Evolutionary conservation across 1,284 basidiomycete species (phyloP).

Genomic region (Hypsizygus ulmarius): DNA sequence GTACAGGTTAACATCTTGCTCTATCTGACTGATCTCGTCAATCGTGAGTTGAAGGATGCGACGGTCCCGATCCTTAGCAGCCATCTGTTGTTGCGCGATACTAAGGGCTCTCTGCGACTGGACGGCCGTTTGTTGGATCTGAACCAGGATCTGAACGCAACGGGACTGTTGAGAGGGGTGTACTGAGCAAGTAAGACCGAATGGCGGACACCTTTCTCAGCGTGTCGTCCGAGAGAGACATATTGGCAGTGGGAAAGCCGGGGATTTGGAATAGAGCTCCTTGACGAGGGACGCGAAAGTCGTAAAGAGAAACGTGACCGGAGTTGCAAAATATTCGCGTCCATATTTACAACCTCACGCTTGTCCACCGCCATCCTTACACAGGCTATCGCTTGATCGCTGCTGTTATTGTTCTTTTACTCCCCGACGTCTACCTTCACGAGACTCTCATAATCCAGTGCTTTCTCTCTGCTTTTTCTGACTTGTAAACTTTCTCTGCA

Average conservation of each 20-base stretch:
- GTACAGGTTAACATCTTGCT: slow-evolving; percentile 75
- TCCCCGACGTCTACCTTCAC: not conserved
- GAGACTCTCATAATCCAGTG: not conserved
- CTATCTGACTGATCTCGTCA: slow-evolving; percentile 65
- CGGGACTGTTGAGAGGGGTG: slow-evolving; percentile 15
- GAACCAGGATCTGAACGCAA: slow-evolving; percentile 71
- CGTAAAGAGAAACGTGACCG: slow-evolving; percentile 20
- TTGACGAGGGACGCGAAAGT: slow-evolving; percentile 7
- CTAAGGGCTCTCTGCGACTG: slow-evolving; percentile 77
- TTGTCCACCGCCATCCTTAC: not conserved
- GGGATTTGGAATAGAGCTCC: not conserved
- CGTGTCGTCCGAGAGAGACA: slow-evolving; percentile 86
- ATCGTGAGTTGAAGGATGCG: slow-evolving; percentile 86
- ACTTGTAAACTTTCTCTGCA: not conserved
- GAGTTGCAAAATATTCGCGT: slow-evolving; percentile 35
- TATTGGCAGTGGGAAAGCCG: slow-evolving; percentile 28
- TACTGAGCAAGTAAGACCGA: slow-evolving; percentile 16
- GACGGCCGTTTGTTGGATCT: slow-evolving; percentile 85
- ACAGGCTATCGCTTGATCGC: not conserved
- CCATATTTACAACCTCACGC: slow-evolving; percentile 8
- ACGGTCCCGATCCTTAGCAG: slow-evolving; percentile 80
- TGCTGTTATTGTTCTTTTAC: not conserved
- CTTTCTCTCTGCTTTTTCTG: not conserved
- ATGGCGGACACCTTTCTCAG: slow-evolving; percentile 65
- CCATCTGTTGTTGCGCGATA: slow-evolving; percentile 69